Conservation (phyloP, 441 rosid genomes). For the Adansonia grandidieri region DNA sequence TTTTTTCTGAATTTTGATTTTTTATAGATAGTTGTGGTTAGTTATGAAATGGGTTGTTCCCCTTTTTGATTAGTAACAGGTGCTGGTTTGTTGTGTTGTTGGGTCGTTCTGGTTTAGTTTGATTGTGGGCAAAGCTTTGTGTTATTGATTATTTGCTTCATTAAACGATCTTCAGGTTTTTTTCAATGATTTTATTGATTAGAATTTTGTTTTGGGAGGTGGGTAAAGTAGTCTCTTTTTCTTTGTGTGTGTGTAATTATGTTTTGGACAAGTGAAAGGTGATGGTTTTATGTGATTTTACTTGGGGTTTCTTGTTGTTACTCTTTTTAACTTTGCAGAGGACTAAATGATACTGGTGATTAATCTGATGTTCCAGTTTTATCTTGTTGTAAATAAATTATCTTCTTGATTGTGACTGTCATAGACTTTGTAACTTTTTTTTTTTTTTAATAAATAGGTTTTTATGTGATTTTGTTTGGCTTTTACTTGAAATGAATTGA, state of each 20-base stretch:
- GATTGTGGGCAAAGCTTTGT: slow-evolving; percentile 9
- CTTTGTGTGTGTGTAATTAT: neutral
- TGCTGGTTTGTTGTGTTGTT: slow-evolving; percentile 8
- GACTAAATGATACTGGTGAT: slow-evolving; percentile 4
- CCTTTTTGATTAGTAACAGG: slow-evolving; percentile 23
- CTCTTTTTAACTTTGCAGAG: neutral
- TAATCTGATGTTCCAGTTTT: neutral
- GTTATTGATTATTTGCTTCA: slow-evolving; percentile 1
- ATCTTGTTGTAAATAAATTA: neutral
- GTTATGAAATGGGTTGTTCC: slow-evolving; percentile 31
- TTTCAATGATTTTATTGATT: neutral
- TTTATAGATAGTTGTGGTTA: slow-evolving; percentile 5
- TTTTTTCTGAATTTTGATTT: slow-evolving; percentile 17
- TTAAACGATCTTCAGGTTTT: slow-evolving; percentile 10
- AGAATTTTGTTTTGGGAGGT: neutral
- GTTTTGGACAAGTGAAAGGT: neutral
- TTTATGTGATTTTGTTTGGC: slow-evolving; percentile 1
- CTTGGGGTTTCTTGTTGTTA: neutral
- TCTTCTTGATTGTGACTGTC: neutral
- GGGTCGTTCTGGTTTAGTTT: slow-evolving; percentile 21
- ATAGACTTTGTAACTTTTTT: neutral
- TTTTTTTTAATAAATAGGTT: neutral
- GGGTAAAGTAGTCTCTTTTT: too few relatives aligned
- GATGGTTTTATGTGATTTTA: neutral
- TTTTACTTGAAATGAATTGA: slow-evolving; percentile 7